These are phyloP conservation scores for Cercophora newfieldiana DNA, from an alignment of 495 filamentous ascomycete genomes.

Conservation along the genomic window DNA sequence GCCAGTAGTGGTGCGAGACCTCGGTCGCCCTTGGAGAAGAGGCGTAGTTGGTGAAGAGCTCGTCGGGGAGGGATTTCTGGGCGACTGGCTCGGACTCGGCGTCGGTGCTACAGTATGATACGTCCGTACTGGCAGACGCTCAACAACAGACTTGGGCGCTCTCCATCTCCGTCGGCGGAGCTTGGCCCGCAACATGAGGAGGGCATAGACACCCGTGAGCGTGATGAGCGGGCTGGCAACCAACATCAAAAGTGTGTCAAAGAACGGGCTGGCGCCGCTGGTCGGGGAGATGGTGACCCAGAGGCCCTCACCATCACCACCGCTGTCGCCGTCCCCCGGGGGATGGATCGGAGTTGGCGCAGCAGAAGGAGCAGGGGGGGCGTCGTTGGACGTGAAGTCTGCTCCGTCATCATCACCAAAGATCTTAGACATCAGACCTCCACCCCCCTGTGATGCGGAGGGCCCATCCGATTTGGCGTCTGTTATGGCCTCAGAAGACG, in stretches of 20 bases:
- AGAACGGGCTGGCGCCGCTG: slow-evolving; percentile 88
- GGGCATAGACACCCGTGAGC: slow-evolving; percentile 86
- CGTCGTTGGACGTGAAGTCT: slow-evolving; percentile 28
- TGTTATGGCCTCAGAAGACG: slow-evolving; percentile 26
- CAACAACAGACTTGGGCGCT: slow-evolving; percentile 93
- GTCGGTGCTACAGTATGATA: slow-evolving; percentile 79
- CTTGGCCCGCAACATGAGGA: slow-evolving; percentile 83
- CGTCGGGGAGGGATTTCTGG: slow-evolving; percentile 53
- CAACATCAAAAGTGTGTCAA: slow-evolving; percentile 90
- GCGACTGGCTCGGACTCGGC: slow-evolving; percentile 52
- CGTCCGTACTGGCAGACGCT: slow-evolving; percentile 89
- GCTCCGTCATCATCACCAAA: slow-evolving; percentile 48
- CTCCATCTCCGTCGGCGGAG: slow-evolving; percentile 91
- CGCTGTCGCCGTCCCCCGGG: slow-evolving; percentile 29
- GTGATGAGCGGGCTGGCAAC: slow-evolving; percentile 92
- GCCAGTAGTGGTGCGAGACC: slow-evolving; percentile 66
- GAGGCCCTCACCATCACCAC: slow-evolving; percentile 69
- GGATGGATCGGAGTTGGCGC: slow-evolving; percentile 14
- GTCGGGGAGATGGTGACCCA: slow-evolving; percentile 96
- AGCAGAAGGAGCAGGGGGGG: background rate
- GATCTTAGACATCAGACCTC: slow-evolving; percentile 44
- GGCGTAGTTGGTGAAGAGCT: slow-evolving; percentile 74
- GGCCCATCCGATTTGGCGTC: slow-evolving; percentile 29
- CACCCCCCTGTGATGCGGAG: slow-evolving; percentile 27
- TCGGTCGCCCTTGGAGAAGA: slow-evolving; percentile 66